These are phyloP conservation scores for Calonectria hawksworthii DNA, from an alignment of 2,329 filamentous ascomycete genomes.

Conservation along the genomic window DNA sequence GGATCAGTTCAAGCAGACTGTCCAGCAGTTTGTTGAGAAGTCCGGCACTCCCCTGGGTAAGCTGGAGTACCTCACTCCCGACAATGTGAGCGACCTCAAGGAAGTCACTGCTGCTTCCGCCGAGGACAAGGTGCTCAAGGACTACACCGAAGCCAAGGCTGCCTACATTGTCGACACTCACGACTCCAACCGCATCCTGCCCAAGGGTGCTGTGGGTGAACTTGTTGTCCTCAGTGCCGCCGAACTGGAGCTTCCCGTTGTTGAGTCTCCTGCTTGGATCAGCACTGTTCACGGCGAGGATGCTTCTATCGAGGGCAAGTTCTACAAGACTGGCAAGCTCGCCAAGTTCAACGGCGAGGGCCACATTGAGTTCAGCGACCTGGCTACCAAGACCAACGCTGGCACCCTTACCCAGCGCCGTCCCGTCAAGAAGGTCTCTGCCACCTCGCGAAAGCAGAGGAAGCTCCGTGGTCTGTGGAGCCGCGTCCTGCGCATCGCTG, in stretches of 20 bases:
- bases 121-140: background rate
- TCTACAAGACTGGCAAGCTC: constrained; percentile 58
- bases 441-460: constrained; percentile 52
- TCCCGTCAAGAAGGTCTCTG: constrained; percentile 50
- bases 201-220: background rate
- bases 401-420: constrained; percentile 23
- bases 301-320: constrained; percentile 29
- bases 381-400: constrained; percentile 22
- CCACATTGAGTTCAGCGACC: constrained; percentile 48
- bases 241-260: constrained; percentile 22
- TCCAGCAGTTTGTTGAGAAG: constrained; percentile 62
- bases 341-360: constrained; percentile 54
- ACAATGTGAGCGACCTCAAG: constrained; percentile 52
- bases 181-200: background rate
- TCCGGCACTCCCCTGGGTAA: constrained; percentile 50
- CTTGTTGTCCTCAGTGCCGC: background rate
- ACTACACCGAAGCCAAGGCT: background rate
- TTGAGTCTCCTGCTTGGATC: constrained; percentile 50
- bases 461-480: constrained; percentile 64
- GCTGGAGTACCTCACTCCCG: constrained; percentile 51
- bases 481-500: constrained; percentile 55
- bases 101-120: constrained; percentile 11
- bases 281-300: constrained; percentile 29
- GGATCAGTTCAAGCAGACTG: constrained; percentile 65
- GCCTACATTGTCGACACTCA: constrained; percentile 3